Percentiles rank a stretch among this genome's conserved stretches.
phyloP scores from a whole-genome alignment of 2,329 filamentous ascomycete genomes.

The Colletotrichum falcatum region DNA sequence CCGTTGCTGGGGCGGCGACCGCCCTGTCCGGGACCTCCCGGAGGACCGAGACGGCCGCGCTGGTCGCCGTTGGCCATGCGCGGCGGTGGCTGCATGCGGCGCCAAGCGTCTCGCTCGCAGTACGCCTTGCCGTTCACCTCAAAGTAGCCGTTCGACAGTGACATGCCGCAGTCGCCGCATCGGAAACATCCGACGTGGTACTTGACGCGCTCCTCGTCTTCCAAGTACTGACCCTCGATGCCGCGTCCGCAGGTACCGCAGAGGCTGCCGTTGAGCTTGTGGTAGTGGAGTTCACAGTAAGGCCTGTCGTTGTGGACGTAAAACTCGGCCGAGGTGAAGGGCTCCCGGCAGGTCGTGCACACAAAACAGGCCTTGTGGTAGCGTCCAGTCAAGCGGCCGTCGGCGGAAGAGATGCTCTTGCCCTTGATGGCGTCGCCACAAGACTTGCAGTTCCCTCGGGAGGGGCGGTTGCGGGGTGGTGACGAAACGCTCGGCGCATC shows the following conservation, averaged over 20 bases:
- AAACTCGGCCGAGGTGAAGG: slow-evolving; percentile 90
- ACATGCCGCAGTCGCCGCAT: slow-evolving; percentile 80
- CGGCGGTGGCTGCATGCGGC: slow-evolving; percentile 58
- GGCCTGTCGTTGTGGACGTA: slow-evolving; percentile 91
- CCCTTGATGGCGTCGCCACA: slow-evolving; percentile 84
- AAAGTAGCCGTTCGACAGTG: slow-evolving; percentile 88
- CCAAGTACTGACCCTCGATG: slow-evolving; percentile 94
- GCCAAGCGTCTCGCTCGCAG: slow-evolving; percentile 88
- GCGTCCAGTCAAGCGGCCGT: slow-evolving; percentile 89
- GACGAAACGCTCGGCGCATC: slow-evolving; percentile 42
- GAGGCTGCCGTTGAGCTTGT: slow-evolving; percentile 87
- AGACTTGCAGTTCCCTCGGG: slow-evolving; percentile 84
- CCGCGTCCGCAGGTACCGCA: slow-evolving; percentile 84
- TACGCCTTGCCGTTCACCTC: slow-evolving; percentile 84
- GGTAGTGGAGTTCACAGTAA: slow-evolving; percentile 93
- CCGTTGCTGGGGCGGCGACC: slow-evolving; percentile 35
- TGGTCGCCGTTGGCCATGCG: slow-evolving; percentile 44
- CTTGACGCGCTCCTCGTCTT: slow-evolving; percentile 82
- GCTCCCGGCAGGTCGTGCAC: slow-evolving; percentile 83
- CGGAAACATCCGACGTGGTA: slow-evolving; percentile 90
- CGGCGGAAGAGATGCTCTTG: slow-evolving; percentile 93
- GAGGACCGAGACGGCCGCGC: slow-evolving; percentile 43
- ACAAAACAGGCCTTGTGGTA: slow-evolving; percentile 98
- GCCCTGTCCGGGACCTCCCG: slow-evolving; percentile 23
- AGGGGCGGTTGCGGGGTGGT: slow-evolving; percentile 50